Base-by-base conservation (phyloP, 352 stramenopile genomes). In the Globisporangium cylindrosporum region DNA sequence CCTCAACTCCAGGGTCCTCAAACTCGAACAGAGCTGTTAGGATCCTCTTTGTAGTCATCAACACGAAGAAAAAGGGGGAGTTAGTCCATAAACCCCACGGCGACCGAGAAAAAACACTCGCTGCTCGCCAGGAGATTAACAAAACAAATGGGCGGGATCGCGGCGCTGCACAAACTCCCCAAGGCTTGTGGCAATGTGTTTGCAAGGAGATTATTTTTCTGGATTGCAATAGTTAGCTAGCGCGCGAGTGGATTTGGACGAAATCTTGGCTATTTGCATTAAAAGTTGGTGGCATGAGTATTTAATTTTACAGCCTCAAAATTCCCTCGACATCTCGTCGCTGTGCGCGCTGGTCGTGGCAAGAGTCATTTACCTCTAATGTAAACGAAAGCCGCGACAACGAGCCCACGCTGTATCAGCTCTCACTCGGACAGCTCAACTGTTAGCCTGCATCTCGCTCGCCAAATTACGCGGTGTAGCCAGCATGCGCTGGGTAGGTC, bases 401-500 rank as follows among this genome's bases (percentile, higher is more conserved):
- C 4, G 36, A 43, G 36, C 2, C 2, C 36, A 43, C 36, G 15
- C 10, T 43, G 36, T 43, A 18, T 43, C 36, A 43, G 10, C 36
- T 43, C 36, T 43, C 36, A 6, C 10, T 43, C 10, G 36, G 27
- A 43, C 36, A 43, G 10, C 10, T 43, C 36, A 4, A 43, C 10
- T 18, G 12, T 4, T 15, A 43, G 10, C 36, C 4, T 43, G 36
- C 36, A 18, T 18, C 3, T 18, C 22, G 12, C n/a, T 27, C 38
- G 14, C 38, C 38, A 8, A 34, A 10, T 59, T 38, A 59, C 51
- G 64, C 64, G 14, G 62, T 43, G 66, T 81, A 84, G 27, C 73
- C 78, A 0, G 73, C 73, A 57, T 81, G 75, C 49, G 77, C 67
- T 29, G 79, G 79, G 68, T 86, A 84, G 9, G 62, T 76, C 43